Evolutionary conservation across 441 rosid species (phyloP), one percentile per base, ranked within the genome.

Genomic region (Pelargonium cotyledonis): DNA sequence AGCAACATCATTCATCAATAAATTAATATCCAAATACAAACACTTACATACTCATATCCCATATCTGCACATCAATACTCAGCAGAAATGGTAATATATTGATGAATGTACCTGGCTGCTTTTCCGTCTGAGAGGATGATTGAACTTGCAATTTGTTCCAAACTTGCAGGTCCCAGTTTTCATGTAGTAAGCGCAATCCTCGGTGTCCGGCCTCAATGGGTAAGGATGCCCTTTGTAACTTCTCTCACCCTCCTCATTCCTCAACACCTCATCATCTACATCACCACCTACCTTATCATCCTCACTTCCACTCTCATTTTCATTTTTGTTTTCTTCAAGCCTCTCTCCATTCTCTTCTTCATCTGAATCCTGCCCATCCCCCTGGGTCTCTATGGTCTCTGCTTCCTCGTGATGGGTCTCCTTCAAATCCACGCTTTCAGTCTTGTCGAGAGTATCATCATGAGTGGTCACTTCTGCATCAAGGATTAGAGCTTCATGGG

Each of bases 91-190:
- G 46, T 41, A 41, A 41, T 41, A 41, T 9, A 26, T 60, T 60
- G 63, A 38, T 68, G 60, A 57, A 4, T 11, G 31, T 71, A 89
- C 97, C 89, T 80, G 87, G 80, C 40, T 70, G 79, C 35, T 69
- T 75, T 79, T 85, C 70, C 79, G 71, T n/a, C 73, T 77, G 68
- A 85, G 71, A 29, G 97, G 97, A 38, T 94, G 99, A 75, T 89
- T 94, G 73, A 91, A 91, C 86, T 85, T 91, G 90, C 96, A 91
- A 75, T 63, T 80, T 11, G 82, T 82, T 64, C 92, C 99, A 69
- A 73, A 95, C 73, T 86, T 95, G 86, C 96, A 91, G 53, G 72
- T 75, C 10, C 96, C 92, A 19, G 87, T 85, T 75, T 80, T 89
- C 83, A 91, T 83, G 63, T 86, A 91, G 62, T 61, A 91, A 0